Evolutionary conservation across 306 rosid genomes (phyloP).

Genomic region (Cicer bijugum): DNA sequence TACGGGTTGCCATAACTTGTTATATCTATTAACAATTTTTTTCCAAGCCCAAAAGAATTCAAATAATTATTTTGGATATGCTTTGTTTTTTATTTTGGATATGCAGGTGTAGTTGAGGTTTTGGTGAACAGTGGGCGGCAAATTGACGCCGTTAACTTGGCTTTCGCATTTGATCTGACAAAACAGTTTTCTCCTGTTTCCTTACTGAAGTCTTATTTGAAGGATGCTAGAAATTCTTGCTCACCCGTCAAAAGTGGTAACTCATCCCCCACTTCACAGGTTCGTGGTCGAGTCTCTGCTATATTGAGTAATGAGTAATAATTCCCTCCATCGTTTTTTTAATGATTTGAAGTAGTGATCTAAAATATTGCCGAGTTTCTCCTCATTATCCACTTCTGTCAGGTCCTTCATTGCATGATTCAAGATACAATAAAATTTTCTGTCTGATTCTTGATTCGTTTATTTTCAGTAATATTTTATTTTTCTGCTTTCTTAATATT

Average conservation of each 20-base stretch:
- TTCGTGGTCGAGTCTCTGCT: conserved; percentile 38
- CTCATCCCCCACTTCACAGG: conserved; percentile 83
- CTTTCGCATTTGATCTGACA: conserved; percentile 84
- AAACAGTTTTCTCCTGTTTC: conserved; percentile 80
- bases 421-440: too few species aligned
- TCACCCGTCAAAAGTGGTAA: conserved; percentile 77
- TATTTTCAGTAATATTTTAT: neutral
- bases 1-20: neutral
- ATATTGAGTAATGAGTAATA: conserved; percentile 8
- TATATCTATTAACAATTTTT: neutral
- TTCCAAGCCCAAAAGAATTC: neutral
- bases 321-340: conserved; percentile 16
- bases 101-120: conserved; percentile 83
- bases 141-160: conserved; percentile 95
- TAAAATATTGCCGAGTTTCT: conserved; percentile 17
- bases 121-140: conserved; percentile 88
- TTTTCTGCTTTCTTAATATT: conserved; percentile 6
- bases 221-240: conserved; percentile 81
- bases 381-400: neutral
- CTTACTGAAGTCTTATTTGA: conserved; percentile 83
- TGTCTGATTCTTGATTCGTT: neutral
- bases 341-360: conserved; percentile 36
- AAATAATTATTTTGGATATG: neutral
- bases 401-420: too few species aligned
- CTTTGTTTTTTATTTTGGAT: conserved; percentile 38